phyloP scores from a whole-genome alignment of 108 stramenopile species.

The Aurantiochytrium sp. region DNA sequence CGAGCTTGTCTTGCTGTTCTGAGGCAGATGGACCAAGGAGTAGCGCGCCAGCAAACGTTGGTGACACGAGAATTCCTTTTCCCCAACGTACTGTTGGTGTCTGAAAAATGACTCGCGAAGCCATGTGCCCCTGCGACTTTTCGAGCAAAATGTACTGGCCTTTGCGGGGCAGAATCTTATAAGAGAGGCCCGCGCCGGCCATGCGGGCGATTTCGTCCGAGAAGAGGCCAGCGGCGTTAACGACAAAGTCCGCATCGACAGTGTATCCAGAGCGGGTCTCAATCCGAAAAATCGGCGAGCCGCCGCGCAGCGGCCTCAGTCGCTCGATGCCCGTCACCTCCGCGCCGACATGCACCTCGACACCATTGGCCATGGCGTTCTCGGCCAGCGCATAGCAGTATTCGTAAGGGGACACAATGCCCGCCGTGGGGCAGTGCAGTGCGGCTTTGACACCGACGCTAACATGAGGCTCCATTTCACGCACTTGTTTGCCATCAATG shows the following conservation, averaged over 20 bases:
- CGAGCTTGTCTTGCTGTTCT: not conserved
- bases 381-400: slow-evolving; percentile 67
- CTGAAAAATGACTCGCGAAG: not conserved
- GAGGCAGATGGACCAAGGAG: not conserved
- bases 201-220: slow-evolving; percentile 61
- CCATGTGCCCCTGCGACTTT: not conserved
- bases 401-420: slow-evolving; percentile 73
- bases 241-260: slow-evolving; percentile 49
- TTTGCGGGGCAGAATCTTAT: not conserved
- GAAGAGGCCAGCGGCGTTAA: slow-evolving; percentile 66
- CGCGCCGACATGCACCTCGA: slow-evolving; percentile 63
- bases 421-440: slow-evolving; percentile 65
- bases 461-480: slow-evolving; percentile 43
- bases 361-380: slow-evolving; percentile 75
- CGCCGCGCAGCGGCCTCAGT: not conserved
- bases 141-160: not conserved
- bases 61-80: not conserved
- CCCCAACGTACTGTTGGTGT: not conserved
- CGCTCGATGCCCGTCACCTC: slow-evolving; percentile 51
- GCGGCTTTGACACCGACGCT: slow-evolving; percentile 51
- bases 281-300: not conserved
- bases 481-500: slow-evolving; percentile 52
- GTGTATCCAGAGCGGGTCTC: not conserved
- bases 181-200: slow-evolving; percentile 47
- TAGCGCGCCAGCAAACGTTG: not conserved